Conservation (phyloP, 129 eudicot genomes). For the Sambucus nigra region DNA sequence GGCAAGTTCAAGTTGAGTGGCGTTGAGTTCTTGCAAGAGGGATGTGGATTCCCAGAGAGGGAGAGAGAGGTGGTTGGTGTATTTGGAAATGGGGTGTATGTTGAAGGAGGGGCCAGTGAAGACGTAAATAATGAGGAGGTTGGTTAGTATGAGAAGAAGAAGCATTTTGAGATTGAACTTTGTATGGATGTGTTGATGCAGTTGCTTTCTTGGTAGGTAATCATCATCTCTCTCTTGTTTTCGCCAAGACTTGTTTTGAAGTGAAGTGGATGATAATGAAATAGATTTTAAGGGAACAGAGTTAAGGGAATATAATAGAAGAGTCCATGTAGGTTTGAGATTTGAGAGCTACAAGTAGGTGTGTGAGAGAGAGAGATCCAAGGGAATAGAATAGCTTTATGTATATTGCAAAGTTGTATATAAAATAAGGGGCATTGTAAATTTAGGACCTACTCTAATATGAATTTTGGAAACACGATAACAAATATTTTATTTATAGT, state of each 20-base stretch:
- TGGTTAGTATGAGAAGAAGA: conserved; percentile 16
- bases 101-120: conserved; percentile 10
- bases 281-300: not conserved
- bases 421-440: no score
- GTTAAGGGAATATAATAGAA: no score
- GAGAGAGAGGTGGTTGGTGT: conserved; percentile 13
- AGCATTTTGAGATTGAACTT: conserved; percentile 26
- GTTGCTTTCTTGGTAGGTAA: conserved; percentile 13
- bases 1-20: conserved; percentile 21
- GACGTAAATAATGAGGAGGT: conserved; percentile 29
- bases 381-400: no score
- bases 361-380: no score
- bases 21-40: conserved; percentile 19
- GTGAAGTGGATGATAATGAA: not conserved
- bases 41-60: conserved; percentile 15
- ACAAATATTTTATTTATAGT: no score
- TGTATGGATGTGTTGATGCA: conserved; percentile 12
- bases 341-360: no score
- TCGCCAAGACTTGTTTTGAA: not conserved
- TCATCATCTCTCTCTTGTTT: conserved; percentile 18
- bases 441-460: no score
- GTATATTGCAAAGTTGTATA: no score
- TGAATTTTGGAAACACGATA: no score
- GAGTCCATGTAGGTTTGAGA: not conserved
- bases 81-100: conserved; percentile 12